Base-by-base conservation (phyloP, 139 green algal genomes). In the Chlorella sp. region DNA sequence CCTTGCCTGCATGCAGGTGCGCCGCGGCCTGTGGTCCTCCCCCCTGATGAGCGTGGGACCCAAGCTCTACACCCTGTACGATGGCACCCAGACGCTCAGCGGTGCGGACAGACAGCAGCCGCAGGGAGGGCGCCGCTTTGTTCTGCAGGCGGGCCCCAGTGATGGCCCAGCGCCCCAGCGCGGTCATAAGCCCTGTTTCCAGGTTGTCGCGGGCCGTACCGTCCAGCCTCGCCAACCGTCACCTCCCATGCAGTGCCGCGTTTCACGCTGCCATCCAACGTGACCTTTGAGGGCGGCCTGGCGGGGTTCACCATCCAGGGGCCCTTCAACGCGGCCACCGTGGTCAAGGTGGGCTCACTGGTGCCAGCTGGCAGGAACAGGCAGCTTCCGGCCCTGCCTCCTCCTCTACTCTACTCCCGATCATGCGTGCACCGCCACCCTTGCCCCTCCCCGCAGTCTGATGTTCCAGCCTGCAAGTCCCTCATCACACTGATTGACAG, bases 11-110 rank as follows among this genome's bases (percentile, higher is more conserved):
- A 3, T 60, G 51, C 51, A 60, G 51, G 51, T 72, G 55, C 69
- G 76, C 32, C 74, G 88, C 34, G 80, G 86, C 57, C 72, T 90
- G 36, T 92, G 89, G 89, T 90, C 88, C 56, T 88, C 83, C 30
- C 89, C 89, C 34, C 88, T 92, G 28, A 75, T 92, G 26, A 74
- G 30, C 62, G 79, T 87, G 39, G 86, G 85, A 34, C 80, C 84
- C 65, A 81, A 65, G 65, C 80, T 92, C 34, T 68, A 70, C 68
- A 92, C 89, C n/a, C n/a, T 56, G 20, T 68, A 70, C 78, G 57
- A 90, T 41, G 55, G 71, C 3, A 30, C 64, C 12, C 32, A 23
- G 18, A 71, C 65, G 51, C 85, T 91, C 23, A 73, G 39, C n/a
- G 38, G 70, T 72, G 36, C 70, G 80, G 21, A 36, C 44, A 51